Evolutionary conservation across 1,284 basidiomycete genomes (phyloP).

Genomic region (Sanghuangporus baumii): DNA sequence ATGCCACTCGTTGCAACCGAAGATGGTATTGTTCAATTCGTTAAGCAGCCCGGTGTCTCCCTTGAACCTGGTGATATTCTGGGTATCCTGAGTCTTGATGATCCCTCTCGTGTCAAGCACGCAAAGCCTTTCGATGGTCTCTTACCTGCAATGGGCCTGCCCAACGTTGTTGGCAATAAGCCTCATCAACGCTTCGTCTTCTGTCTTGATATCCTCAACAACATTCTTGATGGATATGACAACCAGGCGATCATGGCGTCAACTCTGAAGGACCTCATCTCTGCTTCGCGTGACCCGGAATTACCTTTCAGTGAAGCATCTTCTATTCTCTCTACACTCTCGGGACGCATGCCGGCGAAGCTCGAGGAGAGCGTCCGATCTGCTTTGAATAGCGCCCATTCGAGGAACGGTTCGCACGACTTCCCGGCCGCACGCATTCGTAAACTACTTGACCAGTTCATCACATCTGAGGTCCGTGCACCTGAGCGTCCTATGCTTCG

Average conservation of each 20-base stretch:
- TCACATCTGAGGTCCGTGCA: slow-evolving; percentile 76
- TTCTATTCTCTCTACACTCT: slow-evolving; percentile 84
- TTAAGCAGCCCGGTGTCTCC: slow-evolving; percentile 97
- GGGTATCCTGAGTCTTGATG: slow-evolving; percentile 95
- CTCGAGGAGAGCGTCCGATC: slow-evolving; percentile 85
- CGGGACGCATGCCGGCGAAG: slow-evolving; percentile 90
- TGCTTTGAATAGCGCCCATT: slow-evolving; percentile 71
- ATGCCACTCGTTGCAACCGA: slow-evolving; percentile 97
- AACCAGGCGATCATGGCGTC: slow-evolving; percentile 84
- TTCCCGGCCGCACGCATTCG: slow-evolving; percentile 84
- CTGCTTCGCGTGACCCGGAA: slow-evolving; percentile 75
- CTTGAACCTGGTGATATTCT: slow-evolving; percentile 98
- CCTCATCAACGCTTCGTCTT: slow-evolving; percentile 84
- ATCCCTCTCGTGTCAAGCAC: slow-evolving; percentile 95
- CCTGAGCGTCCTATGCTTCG: slow-evolving; percentile 79
- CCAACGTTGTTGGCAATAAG: slow-evolving; percentile 86
- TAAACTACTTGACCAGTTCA: slow-evolving; percentile 80
- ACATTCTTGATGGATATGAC: slow-evolving; percentile 94
- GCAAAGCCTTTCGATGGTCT: slow-evolving; percentile 97
- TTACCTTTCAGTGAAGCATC: slow-evolving; percentile 87
- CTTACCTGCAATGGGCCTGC: slow-evolving; percentile 80
- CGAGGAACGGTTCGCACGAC: slow-evolving; percentile 64
- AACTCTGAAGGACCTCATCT: slow-evolving; percentile 79
- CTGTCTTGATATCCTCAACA: slow-evolving; percentile 77
- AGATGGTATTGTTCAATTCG: slow-evolving; percentile 93